phyloP scores from a whole-genome alignment of 306 rosid species.

The Coriaria nepalensis region DNA sequence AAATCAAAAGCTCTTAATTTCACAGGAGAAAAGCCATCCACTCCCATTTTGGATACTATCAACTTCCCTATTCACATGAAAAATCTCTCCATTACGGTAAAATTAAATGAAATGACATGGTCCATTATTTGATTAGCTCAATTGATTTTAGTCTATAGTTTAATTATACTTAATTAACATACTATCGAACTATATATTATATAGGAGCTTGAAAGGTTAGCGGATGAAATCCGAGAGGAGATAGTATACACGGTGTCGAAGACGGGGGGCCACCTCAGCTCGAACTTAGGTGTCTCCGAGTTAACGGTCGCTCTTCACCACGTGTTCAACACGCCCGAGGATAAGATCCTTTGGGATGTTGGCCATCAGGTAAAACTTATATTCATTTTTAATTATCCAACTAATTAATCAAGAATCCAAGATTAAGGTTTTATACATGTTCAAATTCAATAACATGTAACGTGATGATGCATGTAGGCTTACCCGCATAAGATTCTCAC shows the following conservation, averaged over 20 bases:
- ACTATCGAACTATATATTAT: no score
- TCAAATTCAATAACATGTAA: no score
- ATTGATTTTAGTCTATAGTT: no score
- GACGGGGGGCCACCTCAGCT: slow-evolving; percentile 47
- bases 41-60: slow-evolving; percentile 46
- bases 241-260: slow-evolving; percentile 42
- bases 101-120: no score
- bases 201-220: slow-evolving; percentile 39
- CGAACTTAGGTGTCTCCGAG: slow-evolving; percentile 60
- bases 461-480: no score
- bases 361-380: slow-evolving; percentile 43
- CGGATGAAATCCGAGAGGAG: slow-evolving; percentile 44
- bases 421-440: no score
- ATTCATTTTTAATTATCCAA: not conserved
- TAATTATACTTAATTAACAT: no score
- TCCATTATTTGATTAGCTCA: no score
- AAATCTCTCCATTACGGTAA: slow-evolving; percentile 39
- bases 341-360: slow-evolving; percentile 64
- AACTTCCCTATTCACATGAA: slow-evolving; percentile 49
- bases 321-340: slow-evolving; percentile 46
- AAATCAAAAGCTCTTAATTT: slow-evolving; percentile 20
- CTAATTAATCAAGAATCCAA: no score
- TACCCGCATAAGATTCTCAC: slow-evolving; percentile 60
- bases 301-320: slow-evolving; percentile 60
- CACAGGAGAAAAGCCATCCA: slow-evolving; percentile 47